These are phyloP conservation scores for Metschnikowia dekortorum DNA, from an alignment of 805 yeast genomes.

Conservation along the genomic window DNA sequence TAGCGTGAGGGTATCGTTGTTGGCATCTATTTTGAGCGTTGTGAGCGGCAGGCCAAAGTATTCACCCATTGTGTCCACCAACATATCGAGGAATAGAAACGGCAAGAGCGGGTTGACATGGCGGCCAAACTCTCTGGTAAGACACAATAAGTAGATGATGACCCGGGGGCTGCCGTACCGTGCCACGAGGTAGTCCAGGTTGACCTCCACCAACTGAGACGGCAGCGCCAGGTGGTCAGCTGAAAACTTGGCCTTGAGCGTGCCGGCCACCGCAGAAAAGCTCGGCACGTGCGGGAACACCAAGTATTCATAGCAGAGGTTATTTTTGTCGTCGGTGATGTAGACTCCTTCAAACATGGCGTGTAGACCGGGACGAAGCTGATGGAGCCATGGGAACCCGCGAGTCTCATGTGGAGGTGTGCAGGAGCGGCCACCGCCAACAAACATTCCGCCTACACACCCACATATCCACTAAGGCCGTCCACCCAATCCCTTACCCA, in stretches of 20 bases:
- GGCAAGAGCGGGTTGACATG: conserved; percentile 50
- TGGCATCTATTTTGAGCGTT: conserved; percentile 56
- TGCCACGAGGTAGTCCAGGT: conserved; percentile 26
- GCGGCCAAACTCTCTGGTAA: conserved; percentile 6
- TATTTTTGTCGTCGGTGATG: conserved; percentile 33
- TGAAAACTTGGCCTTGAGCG: conserved; percentile 11
- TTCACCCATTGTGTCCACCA: conserved; percentile 50
- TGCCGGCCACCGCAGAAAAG: conserved; percentile 24
- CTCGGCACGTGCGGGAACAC: conserved; percentile 28
- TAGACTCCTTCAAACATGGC: conserved; percentile 40
- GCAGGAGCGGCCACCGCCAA: background rate
- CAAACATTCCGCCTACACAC: too few species aligned
- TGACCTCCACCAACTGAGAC: conserved; percentile 26
- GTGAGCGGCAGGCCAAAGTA: conserved; percentile 58
- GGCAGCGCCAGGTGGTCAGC: conserved; percentile 5
- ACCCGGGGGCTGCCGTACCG: conserved; percentile 21
- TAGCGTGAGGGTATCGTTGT: conserved; percentile 66
- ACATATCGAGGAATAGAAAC: conserved; percentile 45
- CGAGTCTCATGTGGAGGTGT: background rate
- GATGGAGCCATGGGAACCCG: background rate
- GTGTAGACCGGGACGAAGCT: background rate
- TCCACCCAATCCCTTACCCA: too few species aligned
- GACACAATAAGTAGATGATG: conserved; percentile 27
- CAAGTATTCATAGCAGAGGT: conserved; percentile 35
- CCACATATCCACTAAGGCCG: too few species aligned